Percentiles rank a stretch among this genome's conserved stretches.
phyloP scores from a whole-genome alignment of 2,329 filamentous ascomycete species.

The Alternaria solani region DNA sequence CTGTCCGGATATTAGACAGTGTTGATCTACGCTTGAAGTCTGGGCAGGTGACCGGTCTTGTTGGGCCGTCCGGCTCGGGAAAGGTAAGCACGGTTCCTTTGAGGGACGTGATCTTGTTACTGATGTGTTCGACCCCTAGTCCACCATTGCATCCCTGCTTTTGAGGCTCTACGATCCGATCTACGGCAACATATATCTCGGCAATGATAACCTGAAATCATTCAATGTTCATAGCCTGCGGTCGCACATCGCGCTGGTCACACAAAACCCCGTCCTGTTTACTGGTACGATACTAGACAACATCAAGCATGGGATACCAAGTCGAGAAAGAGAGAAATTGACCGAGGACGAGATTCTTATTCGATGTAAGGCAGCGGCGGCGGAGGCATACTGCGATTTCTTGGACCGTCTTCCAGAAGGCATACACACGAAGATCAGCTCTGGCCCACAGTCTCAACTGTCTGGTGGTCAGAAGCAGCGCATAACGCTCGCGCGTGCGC shows the following conservation, averaged over 20 bases:
- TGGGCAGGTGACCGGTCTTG: conserved; percentile 55
- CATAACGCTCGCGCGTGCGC: conserved; percentile 48
- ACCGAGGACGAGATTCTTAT: conserved; percentile 52
- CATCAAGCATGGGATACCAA: conserved; percentile 43
- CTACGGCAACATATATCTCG: conserved; percentile 39
- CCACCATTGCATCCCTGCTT: conserved; percentile 55
- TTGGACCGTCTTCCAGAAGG: conserved; percentile 47
- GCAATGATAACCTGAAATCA: conserved; percentile 34
- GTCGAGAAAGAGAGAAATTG: conserved; percentile 24
- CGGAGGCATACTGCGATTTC: conserved; percentile 62
- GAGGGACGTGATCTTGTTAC: background rate
- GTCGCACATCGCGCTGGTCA: conserved; percentile 44
- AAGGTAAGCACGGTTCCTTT: conserved; percentile 5
- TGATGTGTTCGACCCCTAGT: conserved; percentile 45
- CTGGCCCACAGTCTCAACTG: conserved; percentile 44
- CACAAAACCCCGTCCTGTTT: conserved; percentile 46
- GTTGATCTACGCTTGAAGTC: conserved; percentile 49
- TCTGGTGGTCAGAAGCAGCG: conserved; percentile 52
- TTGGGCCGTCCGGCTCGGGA: conserved; percentile 54
- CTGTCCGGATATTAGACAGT: conserved; percentile 50
- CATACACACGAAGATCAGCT: conserved; percentile 44
- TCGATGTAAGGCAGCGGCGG: conserved; percentile 59
- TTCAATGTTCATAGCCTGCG: conserved; percentile 46
- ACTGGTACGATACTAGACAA: conserved; percentile 49
- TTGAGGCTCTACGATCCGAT: conserved; percentile 51